A percentile compares a stretch with the other conserved stretches of the same genome.
Conservation (phyloP, 495 filamentous ascomycete genomes). For the Poronia punctata region DNA sequence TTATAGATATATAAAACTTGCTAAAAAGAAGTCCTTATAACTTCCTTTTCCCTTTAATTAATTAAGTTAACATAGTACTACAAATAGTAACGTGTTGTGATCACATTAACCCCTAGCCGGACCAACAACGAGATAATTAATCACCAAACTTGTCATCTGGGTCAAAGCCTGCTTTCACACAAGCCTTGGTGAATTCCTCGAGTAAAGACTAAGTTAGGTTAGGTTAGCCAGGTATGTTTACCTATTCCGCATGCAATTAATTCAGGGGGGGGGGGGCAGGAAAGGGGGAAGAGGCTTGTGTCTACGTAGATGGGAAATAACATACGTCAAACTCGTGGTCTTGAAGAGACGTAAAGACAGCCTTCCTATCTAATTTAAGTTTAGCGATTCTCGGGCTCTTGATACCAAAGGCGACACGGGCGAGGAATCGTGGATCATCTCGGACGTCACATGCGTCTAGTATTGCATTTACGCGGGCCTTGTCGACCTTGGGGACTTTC, state of each 20-base stretch:
- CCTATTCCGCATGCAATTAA: too few relatives aligned
- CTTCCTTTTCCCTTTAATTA: too few relatives aligned
- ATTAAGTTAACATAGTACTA: too few relatives aligned
- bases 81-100: too few relatives aligned
- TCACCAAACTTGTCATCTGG: too few relatives aligned
- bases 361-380: slow-evolving; percentile 34
- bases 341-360: slow-evolving; percentile 44
- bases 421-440: slow-evolving; percentile 51
- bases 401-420: slow-evolving; percentile 52
- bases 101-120: too few relatives aligned
- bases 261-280: too few relatives aligned
- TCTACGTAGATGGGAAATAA: slow-evolving; percentile 3
- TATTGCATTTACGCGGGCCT: slow-evolving; percentile 28
- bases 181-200: slow-evolving; percentile 22
- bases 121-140: too few relatives aligned
- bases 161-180: slow-evolving; percentile 5
- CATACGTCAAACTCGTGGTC: slow-evolving; percentile 43
- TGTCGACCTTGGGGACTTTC: slow-evolving; percentile 24
- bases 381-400: slow-evolving; percentile 41
- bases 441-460: slow-evolving; percentile 31
- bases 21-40: too few relatives aligned
- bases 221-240: too few relatives aligned
- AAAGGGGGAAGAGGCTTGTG: not conserved
- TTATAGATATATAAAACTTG: too few relatives aligned
- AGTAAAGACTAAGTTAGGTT: slow-evolving; percentile 17